Conservation (phyloP, 306 rosid genomes). For the Bauhinia variegata region DNA sequence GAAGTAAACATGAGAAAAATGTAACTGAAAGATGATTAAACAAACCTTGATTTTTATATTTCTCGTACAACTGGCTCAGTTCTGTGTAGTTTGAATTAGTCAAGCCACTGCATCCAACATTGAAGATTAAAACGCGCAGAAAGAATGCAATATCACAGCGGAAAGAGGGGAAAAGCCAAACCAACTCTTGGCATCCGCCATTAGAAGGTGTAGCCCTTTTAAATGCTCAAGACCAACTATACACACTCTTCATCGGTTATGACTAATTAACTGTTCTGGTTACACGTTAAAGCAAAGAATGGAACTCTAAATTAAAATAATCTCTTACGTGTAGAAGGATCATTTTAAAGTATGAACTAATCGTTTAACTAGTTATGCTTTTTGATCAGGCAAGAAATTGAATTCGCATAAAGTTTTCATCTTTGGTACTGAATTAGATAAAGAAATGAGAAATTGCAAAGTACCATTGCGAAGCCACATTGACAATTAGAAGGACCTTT, state of each 20-base stretch:
- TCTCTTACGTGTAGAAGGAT: too few relatives aligned
- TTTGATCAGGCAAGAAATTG: too few relatives aligned
- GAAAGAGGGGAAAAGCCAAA: conserved; percentile 5
- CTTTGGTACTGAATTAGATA: not conserved
- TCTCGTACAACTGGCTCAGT: conserved; percentile 80
- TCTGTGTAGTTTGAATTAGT: conserved; percentile 95
- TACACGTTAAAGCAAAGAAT: not conserved
- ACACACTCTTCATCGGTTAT: not conserved
- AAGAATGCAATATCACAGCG: not conserved
- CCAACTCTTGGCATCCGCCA: not conserved
- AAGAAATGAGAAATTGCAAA: not conserved
- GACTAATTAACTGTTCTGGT: not conserved
- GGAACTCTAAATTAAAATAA: not conserved
- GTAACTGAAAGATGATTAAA: conserved; percentile 8
- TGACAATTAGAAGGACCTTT: conserved; percentile 71
- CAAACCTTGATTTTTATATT: conserved; percentile 83
- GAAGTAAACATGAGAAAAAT: not conserved
- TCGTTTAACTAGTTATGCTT: too few relatives aligned
- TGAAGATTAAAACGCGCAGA: conserved; percentile 10
- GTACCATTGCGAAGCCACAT: conserved; percentile 84
- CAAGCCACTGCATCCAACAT: conserved; percentile 83
- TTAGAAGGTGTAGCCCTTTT: not conserved
- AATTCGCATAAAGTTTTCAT: not conserved
- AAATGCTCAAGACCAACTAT: not conserved
- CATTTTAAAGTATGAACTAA: too few relatives aligned